Evolutionary conservation across 805 yeast genomes (phyloP), one percentile per base, ranked within the genome.

Genomic region (Nakazawaea wickerhamii): DNA sequence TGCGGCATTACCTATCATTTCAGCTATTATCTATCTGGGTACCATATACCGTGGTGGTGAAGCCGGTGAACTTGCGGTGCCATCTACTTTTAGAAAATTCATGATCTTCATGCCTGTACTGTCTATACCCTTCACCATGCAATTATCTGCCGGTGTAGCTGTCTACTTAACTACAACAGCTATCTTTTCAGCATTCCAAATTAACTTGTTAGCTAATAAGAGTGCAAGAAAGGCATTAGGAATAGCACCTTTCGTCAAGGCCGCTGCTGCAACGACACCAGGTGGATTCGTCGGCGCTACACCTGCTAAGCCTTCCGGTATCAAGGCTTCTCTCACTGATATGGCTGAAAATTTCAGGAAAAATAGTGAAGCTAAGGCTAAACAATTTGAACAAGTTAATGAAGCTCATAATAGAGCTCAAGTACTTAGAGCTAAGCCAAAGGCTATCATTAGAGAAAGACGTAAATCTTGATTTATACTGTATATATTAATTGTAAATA

Each of bases 11-110:
- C 98, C 90, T 58, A 62, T 83, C 34, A 64, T 88, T 33, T 80
- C 98, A 13, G 96, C 96, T 9, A 72, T 78, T 20, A 71, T 83
- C 20, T 84, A 89, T 47, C 75, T 85, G 42, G 71, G 77, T 1
- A 82, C 91, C 53, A 79, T 91, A 61, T 77, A 79, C 59, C 65
- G 80, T 35, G 98, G 97, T 47, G 96, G 96, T 51, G 97, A 91
- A 59, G 84, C 93, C 10, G 97, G 96, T 40, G 81, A 85, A 27
- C 78, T 73, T 40, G 73, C 70, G 41, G 70, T 84, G 64, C 67
- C 76, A 47, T 84, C 87, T 1, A 72, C 71, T 32, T 55, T 70
- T 59, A 44, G 77, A 63, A 82, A 79, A 54, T 60, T 84, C 18
- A 75, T 91, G 68, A 77, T 82, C 30, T 69, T 74, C 33, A 61